Conservation (phyloP, 2,329 filamentous ascomycete species). For the Didymella exigua region DNA sequence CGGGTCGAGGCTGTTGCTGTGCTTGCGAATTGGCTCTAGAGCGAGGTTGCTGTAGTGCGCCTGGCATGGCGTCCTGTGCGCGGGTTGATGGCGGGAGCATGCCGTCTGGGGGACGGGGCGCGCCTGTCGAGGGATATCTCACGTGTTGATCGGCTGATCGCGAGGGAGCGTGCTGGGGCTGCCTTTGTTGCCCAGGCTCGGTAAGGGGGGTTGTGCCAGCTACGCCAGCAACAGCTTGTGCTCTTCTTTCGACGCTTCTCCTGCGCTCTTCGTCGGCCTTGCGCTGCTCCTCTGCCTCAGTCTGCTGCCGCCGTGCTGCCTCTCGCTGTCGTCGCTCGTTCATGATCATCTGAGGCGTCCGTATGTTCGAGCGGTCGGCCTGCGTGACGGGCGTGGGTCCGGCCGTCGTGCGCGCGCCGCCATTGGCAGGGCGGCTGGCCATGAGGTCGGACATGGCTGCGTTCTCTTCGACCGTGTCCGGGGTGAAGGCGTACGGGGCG, state of each 20-base stretch:
- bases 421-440: constrained; percentile 64
- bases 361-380: constrained; percentile 64
- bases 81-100: constrained; percentile 30
- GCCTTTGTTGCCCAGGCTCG: constrained; percentile 38
- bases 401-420: constrained; percentile 59
- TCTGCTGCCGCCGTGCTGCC: constrained; percentile 70
- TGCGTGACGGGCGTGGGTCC: constrained; percentile 61
- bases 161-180: constrained; percentile 32
- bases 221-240: constrained; percentile 60
- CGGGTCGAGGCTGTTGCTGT: constrained; percentile 45
- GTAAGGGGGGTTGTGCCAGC: constrained; percentile 47
- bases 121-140: constrained; percentile 33
- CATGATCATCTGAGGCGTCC: constrained; percentile 91
- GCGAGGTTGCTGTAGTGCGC: constrained; percentile 39
- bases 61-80: constrained; percentile 32
- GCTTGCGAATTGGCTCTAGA: constrained; percentile 43
- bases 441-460: constrained; percentile 89
- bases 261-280: constrained; percentile 59
- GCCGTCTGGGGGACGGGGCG: constrained; percentile 39
- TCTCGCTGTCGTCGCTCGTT: constrained; percentile 80
- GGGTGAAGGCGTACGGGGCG: constrained; percentile 79
- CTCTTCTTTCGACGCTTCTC: constrained; percentile 65
- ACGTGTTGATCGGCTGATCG: constrained; percentile 39
- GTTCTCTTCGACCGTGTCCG: constrained; percentile 84
- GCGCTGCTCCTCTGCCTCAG: constrained; percentile 60